Conservation (phyloP, 495 filamentous ascomycete genomes). For the Penicillium arizonense region DNA sequence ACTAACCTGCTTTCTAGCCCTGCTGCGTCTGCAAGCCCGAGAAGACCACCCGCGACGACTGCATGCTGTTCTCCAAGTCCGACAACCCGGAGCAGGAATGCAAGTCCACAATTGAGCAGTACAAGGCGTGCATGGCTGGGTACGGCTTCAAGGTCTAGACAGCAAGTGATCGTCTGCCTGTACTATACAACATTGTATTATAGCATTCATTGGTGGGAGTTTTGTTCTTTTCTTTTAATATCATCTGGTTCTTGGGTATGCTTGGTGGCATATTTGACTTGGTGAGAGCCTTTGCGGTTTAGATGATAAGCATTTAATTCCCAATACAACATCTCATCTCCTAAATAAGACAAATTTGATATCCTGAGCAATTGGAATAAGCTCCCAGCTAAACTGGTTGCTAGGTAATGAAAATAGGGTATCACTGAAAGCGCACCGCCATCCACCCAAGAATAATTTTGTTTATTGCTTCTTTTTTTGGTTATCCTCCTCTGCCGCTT, state of each 20-base stretch:
- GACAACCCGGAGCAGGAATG: constrained; percentile 77
- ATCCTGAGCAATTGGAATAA: background rate
- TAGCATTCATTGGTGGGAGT: constrained; percentile 27
- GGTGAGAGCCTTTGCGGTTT: background rate
- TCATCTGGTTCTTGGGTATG: background rate
- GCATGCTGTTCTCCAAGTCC: constrained; percentile 91
- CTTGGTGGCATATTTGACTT: background rate
- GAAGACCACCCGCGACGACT: constrained; percentile 90
- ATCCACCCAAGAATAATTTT: constrained; percentile 4
- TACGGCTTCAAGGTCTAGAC: constrained; percentile 80
- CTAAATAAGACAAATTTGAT: background rate
- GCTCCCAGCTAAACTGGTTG: background rate
- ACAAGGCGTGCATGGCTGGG: constrained; percentile 88
- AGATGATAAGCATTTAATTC: background rate
- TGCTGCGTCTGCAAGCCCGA: constrained; percentile 98
- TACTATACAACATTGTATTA: constrained; percentile 21
- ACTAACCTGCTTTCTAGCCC: constrained; percentile 52
- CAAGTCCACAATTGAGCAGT: constrained; percentile 74
- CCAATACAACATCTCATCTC: constrained; percentile 21
- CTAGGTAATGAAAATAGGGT: constrained; percentile 25
- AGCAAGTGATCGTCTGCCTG: background rate
- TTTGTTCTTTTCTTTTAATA: constrained; percentile 16
- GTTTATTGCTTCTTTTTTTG: constrained; percentile 44
- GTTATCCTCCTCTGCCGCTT: constrained; percentile 23
- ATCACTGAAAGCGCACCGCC: constrained; percentile 23